Evolutionary conservation across 106 monocot genomes (phyloP).

Genomic region (Dendrobium huoshanense): DNA sequence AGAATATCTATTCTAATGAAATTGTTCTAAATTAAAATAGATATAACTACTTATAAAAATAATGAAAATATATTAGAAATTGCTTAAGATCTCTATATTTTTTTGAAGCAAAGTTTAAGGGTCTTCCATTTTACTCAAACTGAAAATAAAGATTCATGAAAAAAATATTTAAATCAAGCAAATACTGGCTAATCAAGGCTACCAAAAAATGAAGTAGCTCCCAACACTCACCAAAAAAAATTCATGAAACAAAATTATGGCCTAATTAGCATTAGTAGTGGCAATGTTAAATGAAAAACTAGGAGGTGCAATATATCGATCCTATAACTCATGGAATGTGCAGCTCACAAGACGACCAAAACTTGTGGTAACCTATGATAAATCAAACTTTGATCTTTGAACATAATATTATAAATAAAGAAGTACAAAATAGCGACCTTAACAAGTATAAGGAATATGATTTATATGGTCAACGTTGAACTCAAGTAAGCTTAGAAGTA

Average conservation of each 20-base stretch:
- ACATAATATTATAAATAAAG: background rate
- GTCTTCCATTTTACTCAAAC: background rate
- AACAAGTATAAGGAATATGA: background rate
- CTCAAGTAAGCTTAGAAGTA: background rate
- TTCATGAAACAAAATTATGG: slow-evolving; percentile 7
- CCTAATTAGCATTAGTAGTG: slow-evolving; percentile 91
- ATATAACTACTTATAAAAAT: background rate
- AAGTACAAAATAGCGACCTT: background rate
- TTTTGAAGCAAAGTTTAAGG: background rate
- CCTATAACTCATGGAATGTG: slow-evolving; percentile 60
- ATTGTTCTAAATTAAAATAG: background rate
- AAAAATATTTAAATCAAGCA: background rate
- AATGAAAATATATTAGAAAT: background rate
- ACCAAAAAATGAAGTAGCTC: background rate
- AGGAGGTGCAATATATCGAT: slow-evolving; percentile 78
- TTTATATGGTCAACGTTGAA: background rate
- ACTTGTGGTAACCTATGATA: slow-evolving; percentile 64
- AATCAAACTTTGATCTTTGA: background rate
- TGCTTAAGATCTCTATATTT: background rate
- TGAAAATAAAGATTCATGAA: background rate
- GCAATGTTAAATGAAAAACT: slow-evolving; percentile 96
- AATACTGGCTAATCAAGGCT: background rate
- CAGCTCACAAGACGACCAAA: slow-evolving; percentile 81
- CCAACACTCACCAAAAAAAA: background rate
- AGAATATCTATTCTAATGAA: slow-evolving; percentile 2